These are phyloP conservation scores for Cicer cuneatum DNA, from an alignment of 306 rosid species.

Conservation along the genomic window DNA sequence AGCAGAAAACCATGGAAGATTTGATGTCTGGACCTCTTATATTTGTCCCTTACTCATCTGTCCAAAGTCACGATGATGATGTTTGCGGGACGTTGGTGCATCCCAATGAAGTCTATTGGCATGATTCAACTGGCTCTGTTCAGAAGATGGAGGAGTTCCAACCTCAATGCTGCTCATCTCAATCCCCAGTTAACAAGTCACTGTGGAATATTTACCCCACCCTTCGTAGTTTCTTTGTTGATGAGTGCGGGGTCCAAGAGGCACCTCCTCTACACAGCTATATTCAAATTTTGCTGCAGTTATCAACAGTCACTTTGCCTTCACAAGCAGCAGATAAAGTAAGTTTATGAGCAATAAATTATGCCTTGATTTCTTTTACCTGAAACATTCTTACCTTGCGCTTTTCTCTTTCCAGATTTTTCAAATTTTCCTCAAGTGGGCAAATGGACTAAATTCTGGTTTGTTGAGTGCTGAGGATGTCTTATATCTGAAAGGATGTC, in stretches of 20 bases:
- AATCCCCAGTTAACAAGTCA: conserved; percentile 59
- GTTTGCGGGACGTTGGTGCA: conserved; percentile 70
- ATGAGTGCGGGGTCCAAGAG: conserved; percentile 69
- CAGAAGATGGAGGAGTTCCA: conserved; percentile 56
- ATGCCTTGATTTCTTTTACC: conserved; percentile 31
- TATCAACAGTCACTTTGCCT: conserved; percentile 72
- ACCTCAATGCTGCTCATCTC: conserved; percentile 50
- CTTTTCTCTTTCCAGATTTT: conserved; percentile 59
- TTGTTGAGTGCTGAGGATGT: conserved; percentile 62
- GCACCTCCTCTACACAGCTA: conserved; percentile 76
- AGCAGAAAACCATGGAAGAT: conserved; percentile 62
- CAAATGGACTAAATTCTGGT: conserved; percentile 73
- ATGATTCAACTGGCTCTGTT: conserved; percentile 71
- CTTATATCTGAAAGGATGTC: conserved; percentile 68
- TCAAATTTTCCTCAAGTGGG: conserved; percentile 80
- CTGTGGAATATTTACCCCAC: conserved; percentile 68
- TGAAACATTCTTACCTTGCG: conserved; percentile 43
- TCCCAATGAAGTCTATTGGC: conserved; percentile 76
- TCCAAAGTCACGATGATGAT: conserved; percentile 58
- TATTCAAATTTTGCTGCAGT: conserved; percentile 78
- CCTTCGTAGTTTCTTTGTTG: conserved; percentile 80
- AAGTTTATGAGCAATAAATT: conserved; percentile 45
- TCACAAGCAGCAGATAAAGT: conserved; percentile 76
- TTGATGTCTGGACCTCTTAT: conserved; percentile 71
- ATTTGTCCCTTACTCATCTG: conserved; percentile 68